phyloP scores from a whole-genome alignment of 176 grass and related monocot species.

The Zizania latifolia region DNA sequence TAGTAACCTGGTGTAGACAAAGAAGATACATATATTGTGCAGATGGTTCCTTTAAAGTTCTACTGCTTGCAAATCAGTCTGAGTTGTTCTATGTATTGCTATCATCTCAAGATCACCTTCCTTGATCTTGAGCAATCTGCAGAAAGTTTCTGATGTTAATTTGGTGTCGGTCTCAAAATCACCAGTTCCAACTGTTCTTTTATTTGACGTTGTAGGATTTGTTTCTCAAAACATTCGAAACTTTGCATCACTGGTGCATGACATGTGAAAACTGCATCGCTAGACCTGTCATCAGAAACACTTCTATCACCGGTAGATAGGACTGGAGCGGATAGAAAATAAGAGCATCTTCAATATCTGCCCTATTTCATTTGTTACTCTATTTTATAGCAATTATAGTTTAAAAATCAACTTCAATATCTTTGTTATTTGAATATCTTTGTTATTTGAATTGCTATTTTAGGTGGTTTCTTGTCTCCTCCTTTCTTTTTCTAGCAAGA shows the following conservation, averaged over 20 bases:
- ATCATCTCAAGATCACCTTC: neutral
- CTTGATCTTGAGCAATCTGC: neutral
- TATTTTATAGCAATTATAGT: no score
- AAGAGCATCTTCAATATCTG: no score
- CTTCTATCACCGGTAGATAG: no score
- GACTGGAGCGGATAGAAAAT: no score
- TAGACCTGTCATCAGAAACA: neutral
- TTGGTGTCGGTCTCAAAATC: neutral
- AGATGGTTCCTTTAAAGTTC: slow-evolving; percentile 27
- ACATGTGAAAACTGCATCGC: neutral
- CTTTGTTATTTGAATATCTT: no score
- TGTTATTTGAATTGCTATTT: no score
- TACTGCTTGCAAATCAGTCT: slow-evolving; percentile 21
- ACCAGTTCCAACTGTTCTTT: neutral
- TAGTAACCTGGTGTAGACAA: slow-evolving; percentile 31
- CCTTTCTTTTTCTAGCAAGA: no score
- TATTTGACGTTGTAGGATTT: neutral
- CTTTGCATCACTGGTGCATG: neutral
- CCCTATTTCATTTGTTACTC: no score
- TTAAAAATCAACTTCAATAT: no score
- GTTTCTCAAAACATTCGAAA: neutral
- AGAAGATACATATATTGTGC: slow-evolving; percentile 35
- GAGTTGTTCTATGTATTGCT: neutral
- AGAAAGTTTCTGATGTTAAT: neutral
- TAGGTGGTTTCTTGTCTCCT: no score